These are phyloP conservation scores for Akanthomyces lecanii DNA, from an alignment of 2,329 filamentous ascomycete species.

Conservation along the genomic window DNA sequence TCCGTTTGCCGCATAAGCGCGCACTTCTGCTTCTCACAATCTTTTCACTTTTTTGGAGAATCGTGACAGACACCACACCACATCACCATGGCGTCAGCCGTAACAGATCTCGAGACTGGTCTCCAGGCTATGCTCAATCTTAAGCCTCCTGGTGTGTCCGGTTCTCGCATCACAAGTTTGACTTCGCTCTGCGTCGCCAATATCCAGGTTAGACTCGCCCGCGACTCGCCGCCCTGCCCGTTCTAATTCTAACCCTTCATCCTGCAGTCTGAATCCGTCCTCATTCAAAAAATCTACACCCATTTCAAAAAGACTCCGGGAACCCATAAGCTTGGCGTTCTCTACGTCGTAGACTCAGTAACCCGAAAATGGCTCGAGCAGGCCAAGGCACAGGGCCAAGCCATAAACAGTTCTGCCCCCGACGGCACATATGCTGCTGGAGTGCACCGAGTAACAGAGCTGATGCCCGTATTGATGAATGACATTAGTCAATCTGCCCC, in stretches of 20 bases:
- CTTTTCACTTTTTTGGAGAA: neutral
- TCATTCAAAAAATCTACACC: conserved; percentile 94
- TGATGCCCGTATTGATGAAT: conserved; percentile 91
- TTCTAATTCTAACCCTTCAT: conserved; percentile 4
- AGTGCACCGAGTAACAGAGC: conserved; percentile 92
- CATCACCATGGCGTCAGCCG: conserved; percentile 65
- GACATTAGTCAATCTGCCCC: conserved; percentile 87
- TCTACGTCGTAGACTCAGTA: conserved; percentile 99
- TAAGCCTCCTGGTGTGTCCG: conserved; percentile 91
- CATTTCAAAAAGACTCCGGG: conserved; percentile 93
- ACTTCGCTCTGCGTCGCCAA: conserved; percentile 85
- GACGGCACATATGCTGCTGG: conserved; percentile 94
- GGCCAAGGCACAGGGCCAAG: conserved; percentile 80
- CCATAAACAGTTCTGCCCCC: conserved; percentile 72
- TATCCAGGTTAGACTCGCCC: conserved; percentile 64
- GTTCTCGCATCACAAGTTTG: conserved; percentile 83
- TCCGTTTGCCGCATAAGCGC: conserved; percentile 8
- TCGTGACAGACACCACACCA: neutral
- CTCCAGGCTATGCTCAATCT: conserved; percentile 87
- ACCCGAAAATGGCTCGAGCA: conserved; percentile 98
- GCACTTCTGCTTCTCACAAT: neutral
- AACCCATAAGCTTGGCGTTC: conserved; percentile 96
- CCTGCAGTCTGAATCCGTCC: conserved; percentile 78
- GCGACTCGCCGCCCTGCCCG: neutral
- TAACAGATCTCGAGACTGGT: conserved; percentile 85